Base-by-base conservation (phyloP, 768 basidiomycete species). In the Cubamyces lactineus region DNA sequence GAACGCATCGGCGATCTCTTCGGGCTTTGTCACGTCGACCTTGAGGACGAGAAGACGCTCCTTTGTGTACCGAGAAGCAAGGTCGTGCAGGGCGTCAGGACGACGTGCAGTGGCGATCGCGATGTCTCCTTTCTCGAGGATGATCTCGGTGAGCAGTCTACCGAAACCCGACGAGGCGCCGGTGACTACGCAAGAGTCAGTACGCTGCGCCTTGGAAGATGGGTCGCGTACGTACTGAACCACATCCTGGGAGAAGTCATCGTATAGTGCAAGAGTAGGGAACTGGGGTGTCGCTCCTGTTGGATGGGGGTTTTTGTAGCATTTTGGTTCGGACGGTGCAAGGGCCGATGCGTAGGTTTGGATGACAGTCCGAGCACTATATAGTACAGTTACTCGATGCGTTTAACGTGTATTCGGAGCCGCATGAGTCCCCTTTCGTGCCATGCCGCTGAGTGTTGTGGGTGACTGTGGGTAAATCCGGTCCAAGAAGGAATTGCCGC, bases 11-110 rank as follows among this genome's bases (percentile, higher is more conserved):
- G 47, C 45, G 24, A 64, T 65, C 7, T 73, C 53, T 12, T 57
- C 26, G 0, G 70, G 49, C 12, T 71, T 67, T 28, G 67, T 68
- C n/a, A 77, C 72, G 46, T 77, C 74, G 28, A 74, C 42, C 40
- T 71, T 68, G 54, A 73, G 58, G 24, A 73, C 67, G 24, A 75
- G 60, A 15, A 77, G 67, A 9, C 68, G 66, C 2, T 70, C 66
- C 6, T 59, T 6, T 6, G 63, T 51, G 56, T 69, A 59, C 15
- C 53, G 30, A 4, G 28, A 39, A 1, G 40, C 28, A 50, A 69
- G 64, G 51, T 59, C 68, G 30, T 40, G 34, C 24, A 72, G 63
- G 2, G 53, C 57, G 3, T 38, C 13, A 1, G 68, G 70, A 0
- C 39, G 46, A 5, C 71, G 68, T 2, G 63, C 52, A 21, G 66